phyloP scores from a whole-genome alignment of 1,284 basidiomycete species.

The Apiotrichum brassicae region DNA sequence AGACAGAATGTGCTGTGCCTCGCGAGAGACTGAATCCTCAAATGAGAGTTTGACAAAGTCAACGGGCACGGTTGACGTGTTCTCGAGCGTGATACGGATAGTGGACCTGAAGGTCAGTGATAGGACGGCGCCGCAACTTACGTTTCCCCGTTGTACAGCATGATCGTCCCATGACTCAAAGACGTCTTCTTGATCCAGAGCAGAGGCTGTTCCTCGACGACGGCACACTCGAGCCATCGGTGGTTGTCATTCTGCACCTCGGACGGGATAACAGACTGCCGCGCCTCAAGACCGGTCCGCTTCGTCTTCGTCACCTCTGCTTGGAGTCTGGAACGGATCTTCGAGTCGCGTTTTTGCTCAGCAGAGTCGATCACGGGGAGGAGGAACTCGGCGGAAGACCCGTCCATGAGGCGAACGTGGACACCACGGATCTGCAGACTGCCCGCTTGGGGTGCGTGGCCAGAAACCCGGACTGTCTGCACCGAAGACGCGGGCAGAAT shows the following conservation, averaged over 20 bases:
- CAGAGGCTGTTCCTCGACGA: conserved; percentile 79
- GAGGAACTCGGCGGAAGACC: conserved; percentile 63
- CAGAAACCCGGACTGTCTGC: conserved; percentile 66
- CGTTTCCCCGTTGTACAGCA: conserved; percentile 90
- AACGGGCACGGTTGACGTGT: conserved; percentile 71
- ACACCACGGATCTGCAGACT: conserved; percentile 69
- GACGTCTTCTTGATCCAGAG: conserved; percentile 79
- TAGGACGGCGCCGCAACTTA: conserved; percentile 43
- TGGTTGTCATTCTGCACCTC: conserved; percentile 1
- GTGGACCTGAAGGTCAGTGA: conserved; percentile 54
- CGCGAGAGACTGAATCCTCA: conserved; percentile 75
- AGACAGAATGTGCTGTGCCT: conserved; percentile 65
- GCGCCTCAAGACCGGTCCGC: conserved; percentile 29
- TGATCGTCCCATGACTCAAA: conserved; percentile 79
- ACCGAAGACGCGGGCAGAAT: conserved; percentile 66
- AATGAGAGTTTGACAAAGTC: conserved; percentile 80
- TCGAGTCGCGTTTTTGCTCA: conserved; percentile 56
- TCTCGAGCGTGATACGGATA: conserved; percentile 79
- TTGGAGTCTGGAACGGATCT: conserved; percentile 48
- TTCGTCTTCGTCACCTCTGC: conserved; percentile 48
- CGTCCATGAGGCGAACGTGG: conserved; percentile 66
- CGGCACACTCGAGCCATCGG: conserved; percentile 46
- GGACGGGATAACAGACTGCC: conserved; percentile 10
- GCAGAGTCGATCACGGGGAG: conserved; percentile 67
- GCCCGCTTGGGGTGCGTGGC: conserved; percentile 62